A percentile compares a stretch with the other conserved stretches of the same genome.
Conservation (phyloP, 2,329 filamentous ascomycete genomes). For the Alternaria viburni region DNA sequence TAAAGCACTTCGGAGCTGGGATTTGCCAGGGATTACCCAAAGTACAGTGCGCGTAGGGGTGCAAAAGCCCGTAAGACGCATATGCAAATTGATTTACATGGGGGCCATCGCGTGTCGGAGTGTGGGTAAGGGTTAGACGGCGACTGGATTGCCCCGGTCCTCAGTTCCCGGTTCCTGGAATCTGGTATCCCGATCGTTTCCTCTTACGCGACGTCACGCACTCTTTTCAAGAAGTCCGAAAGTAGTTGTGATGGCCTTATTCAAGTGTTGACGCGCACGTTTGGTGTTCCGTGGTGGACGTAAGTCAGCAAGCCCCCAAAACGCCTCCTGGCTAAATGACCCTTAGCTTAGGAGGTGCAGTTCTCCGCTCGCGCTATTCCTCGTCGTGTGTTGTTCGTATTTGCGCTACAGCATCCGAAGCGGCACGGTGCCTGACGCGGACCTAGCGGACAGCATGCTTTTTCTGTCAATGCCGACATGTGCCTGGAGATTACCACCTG, state of each 20-base stretch:
- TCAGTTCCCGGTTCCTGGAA: neutral
- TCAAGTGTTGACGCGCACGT: neutral
- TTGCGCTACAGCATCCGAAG: neutral
- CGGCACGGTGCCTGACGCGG: neutral
- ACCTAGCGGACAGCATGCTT: neutral
- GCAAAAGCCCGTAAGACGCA: neutral
- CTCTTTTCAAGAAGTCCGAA: neutral
- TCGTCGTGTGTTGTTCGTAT: neutral
- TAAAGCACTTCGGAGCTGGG: neutral
- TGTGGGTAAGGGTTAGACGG: neutral
- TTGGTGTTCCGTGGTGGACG: neutral
- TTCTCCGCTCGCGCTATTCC: neutral
- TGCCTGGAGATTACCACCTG: neutral
- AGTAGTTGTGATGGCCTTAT: neutral
- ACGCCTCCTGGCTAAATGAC: neutral
- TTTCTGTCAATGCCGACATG: neutral
- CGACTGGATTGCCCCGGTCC: neutral
- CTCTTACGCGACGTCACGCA: neutral
- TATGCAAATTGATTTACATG: neutral
- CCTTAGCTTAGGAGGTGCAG: neutral
- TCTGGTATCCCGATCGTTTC: neutral
- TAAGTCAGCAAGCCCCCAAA: neutral
- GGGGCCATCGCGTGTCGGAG: neutral
- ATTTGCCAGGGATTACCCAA: neutral
- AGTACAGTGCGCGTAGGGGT: neutral